Percentiles rank a stretch among this genome's conserved stretches.
Conservation (phyloP, 768 basidiomycete species). For the Serendipita vermifera region DNA sequence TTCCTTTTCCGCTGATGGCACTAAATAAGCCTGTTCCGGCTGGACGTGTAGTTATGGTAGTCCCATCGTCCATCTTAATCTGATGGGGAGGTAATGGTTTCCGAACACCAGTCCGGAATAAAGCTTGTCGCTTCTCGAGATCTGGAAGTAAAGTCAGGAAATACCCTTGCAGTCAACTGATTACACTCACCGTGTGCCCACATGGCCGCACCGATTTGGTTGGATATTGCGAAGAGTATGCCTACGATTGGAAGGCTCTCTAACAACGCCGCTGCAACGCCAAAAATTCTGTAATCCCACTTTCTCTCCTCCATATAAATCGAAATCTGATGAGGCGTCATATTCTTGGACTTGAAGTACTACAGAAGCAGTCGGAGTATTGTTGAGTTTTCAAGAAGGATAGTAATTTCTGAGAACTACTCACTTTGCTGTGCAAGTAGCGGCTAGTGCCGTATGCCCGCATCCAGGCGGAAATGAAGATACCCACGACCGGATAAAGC, state of each 20-base stretch:
- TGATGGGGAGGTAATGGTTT: slow-evolving; percentile 20
- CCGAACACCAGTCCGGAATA: slow-evolving; percentile 25
- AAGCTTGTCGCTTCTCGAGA: slow-evolving; percentile 32
- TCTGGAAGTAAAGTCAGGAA: slow-evolving; percentile 22
- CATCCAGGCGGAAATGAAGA: slow-evolving; percentile 46
- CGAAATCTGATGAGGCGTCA: slow-evolving; percentile 54
- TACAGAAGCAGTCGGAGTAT: slow-evolving; percentile 21
- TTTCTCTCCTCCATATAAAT: slow-evolving; percentile 80
- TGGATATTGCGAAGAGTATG: slow-evolving; percentile 69
- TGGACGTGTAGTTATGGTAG: neutral
- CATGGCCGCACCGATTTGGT: slow-evolving; percentile 87
- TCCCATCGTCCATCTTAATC: neutral
- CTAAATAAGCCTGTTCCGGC: neutral
- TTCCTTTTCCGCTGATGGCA: neutral
- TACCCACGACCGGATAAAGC: slow-evolving; percentile 58
- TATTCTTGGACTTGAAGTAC: slow-evolving; percentile 78
- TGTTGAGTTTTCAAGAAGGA: too few relatives aligned
- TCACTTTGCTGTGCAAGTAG: slow-evolving; percentile 53
- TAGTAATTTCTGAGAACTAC: slow-evolving; percentile 16
- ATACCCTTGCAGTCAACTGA: neutral
- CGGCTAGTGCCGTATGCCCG: slow-evolving; percentile 56
- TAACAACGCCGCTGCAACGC: slow-evolving; percentile 68
- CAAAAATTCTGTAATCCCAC: slow-evolving; percentile 83
- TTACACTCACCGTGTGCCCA: slow-evolving; percentile 60
- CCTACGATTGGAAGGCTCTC: slow-evolving; percentile 76